A percentile compares a stretch with the other conserved stretches of the same genome.
These are phyloP conservation scores for Monilinia polystroma DNA, from an alignment of 2,329 filamentous ascomycete genomes.

Conservation along the genomic window DNA sequence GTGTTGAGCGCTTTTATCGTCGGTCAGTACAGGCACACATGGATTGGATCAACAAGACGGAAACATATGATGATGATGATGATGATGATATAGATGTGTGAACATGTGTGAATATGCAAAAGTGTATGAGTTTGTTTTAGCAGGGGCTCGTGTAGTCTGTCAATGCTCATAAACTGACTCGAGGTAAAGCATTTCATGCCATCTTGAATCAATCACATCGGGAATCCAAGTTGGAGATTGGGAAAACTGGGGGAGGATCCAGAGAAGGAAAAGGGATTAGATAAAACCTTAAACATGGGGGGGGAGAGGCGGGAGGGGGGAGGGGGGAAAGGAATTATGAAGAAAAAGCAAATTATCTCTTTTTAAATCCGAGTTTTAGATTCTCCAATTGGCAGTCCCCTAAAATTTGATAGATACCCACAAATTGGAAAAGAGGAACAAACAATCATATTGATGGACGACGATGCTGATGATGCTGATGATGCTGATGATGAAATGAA, in stretches of 20 bases:
- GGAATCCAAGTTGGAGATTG: conserved; percentile 1
- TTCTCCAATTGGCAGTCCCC: neutral
- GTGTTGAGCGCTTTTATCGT: conserved; percentile 1
- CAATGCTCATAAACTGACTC: conserved; percentile 18
- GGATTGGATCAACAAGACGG: neutral
- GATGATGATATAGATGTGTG: neutral
- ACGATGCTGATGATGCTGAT: no score
- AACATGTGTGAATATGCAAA: neutral
- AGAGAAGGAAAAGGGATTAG: neutral
- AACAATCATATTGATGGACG: no score
- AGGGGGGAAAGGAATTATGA: neutral
- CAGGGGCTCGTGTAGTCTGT: conserved; percentile 3
- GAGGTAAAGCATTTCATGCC: neutral
- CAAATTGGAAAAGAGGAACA: neutral
- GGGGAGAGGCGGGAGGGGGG: neutral
- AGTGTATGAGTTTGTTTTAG: neutral
- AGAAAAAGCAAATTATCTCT: neutral
- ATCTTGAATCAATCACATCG: neutral
- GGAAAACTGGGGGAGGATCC: neutral
- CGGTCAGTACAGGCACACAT: conserved; percentile 3
- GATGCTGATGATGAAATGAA: conserved; percentile 12
- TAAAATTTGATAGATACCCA: conserved; percentile 10
- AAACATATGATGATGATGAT: conserved; percentile 1
- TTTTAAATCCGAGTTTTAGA: no score
- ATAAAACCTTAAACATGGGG: neutral